These are phyloP conservation scores for Hypoxylon sp. DNA, from an alignment of 2,329 filamentous ascomycete species.

Conservation along the genomic window DNA sequence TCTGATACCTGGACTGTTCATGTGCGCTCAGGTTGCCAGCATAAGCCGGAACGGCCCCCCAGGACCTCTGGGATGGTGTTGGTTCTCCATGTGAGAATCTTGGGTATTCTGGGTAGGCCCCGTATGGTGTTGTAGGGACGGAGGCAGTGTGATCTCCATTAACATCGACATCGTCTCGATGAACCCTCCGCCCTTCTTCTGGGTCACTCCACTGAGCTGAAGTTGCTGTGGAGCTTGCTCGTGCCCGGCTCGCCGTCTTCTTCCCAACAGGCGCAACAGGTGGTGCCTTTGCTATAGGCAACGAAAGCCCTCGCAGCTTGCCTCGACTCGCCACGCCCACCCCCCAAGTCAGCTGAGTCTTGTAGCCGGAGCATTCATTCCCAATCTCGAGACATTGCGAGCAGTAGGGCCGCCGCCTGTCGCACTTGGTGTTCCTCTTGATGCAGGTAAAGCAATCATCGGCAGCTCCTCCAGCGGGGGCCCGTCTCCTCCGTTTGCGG, in stretches of 20 bases:
- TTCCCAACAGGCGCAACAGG: slow-evolving; percentile 65
- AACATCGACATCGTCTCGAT: slow-evolving; percentile 56
- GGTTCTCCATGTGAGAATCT: slow-evolving; percentile 63
- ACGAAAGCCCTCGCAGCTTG: slow-evolving; percentile 89
- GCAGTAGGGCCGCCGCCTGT: slow-evolving; percentile 92
- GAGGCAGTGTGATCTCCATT: slow-evolving; percentile 56
- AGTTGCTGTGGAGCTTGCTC: slow-evolving; percentile 60
- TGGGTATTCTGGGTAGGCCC: slow-evolving; percentile 62
- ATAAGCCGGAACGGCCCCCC: slow-evolving; percentile 62
- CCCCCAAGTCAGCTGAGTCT: slow-evolving; percentile 96
- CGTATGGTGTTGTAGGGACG: slow-evolving; percentile 55
- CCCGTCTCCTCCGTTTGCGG: slow-evolving; percentile 85
- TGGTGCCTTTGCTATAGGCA: slow-evolving; percentile 74
- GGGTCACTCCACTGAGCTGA: slow-evolving; percentile 56
- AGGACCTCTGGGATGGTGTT: slow-evolving; percentile 57
- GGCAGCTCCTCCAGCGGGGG: slow-evolving; percentile 86
- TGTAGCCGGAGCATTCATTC: slow-evolving; percentile 95
- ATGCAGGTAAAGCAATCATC: slow-evolving; percentile 96
- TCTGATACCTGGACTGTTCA: slow-evolving; percentile 60
- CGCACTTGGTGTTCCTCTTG: slow-evolving; percentile 86
- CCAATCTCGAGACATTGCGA: slow-evolving; percentile 92
- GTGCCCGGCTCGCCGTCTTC: slow-evolving; percentile 60
- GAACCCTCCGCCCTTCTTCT: slow-evolving; percentile 53
- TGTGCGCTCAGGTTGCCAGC: slow-evolving; percentile 55
- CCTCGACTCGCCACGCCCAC: slow-evolving; percentile 95